phyloP scores from a whole-genome alignment of 768 basidiomycete species.

The Floccularia luteovirens region DNA sequence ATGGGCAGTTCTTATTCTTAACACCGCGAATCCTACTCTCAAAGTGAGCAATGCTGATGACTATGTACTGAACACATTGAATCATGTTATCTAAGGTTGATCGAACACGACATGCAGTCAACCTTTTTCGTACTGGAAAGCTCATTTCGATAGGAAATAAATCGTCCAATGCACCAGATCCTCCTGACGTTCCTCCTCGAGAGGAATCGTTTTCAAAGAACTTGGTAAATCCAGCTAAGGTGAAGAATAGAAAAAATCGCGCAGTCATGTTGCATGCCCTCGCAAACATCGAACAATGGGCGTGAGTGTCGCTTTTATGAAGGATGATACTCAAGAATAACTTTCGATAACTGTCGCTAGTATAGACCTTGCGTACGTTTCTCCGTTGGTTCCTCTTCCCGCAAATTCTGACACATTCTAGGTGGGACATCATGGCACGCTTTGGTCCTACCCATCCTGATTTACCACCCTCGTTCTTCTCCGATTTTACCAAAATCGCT shows the following conservation, averaged over 20 bases:
- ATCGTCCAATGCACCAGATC: constrained; percentile 35
- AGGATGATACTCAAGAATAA: not conserved
- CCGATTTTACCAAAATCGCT: constrained; percentile 79
- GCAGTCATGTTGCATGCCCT: constrained; percentile 76
- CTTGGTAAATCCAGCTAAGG: constrained; percentile 52
- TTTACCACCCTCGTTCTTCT: constrained; percentile 69
- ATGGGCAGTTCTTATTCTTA: constrained; percentile 74
- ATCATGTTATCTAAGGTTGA: constrained; percentile 35
- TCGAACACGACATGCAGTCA: constrained; percentile 62
- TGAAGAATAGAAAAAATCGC: constrained; percentile 53
- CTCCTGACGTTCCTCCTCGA: constrained; percentile 59
- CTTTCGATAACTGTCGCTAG: constrained; percentile 18
- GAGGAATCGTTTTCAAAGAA: constrained; percentile 42
- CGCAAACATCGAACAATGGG: constrained; percentile 87
- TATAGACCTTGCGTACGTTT: constrained; percentile 65
- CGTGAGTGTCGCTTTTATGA: constrained; percentile 39
- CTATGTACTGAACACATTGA: not conserved
- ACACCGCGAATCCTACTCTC: constrained; percentile 60
- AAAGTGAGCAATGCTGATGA: constrained; percentile 30
- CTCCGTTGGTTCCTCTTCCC: constrained; percentile 32
- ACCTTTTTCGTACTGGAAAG: constrained; percentile 62
- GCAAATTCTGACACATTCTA: constrained; percentile 12
- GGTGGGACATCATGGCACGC: constrained; percentile 80
- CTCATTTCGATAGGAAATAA: constrained; percentile 60
- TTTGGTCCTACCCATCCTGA: constrained; percentile 55